These are phyloP conservation scores for Solanum chilense DNA, from an alignment of 257 asterid genomes.

Conservation along the genomic window DNA sequence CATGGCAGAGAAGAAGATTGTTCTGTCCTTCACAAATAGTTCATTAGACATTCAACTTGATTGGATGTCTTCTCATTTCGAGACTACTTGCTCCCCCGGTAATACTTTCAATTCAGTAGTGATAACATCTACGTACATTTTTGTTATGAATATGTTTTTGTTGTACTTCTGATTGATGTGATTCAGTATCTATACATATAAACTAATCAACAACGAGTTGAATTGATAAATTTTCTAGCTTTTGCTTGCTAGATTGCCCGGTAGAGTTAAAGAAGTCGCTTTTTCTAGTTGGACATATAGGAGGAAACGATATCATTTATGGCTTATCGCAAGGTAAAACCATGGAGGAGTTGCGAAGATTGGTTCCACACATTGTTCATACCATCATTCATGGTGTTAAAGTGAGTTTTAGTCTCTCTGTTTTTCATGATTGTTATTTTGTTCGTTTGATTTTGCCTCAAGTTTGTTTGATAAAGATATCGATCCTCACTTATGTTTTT, in stretches of 20 bases:
- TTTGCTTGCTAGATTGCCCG: slow-evolving; percentile 1
- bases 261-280: neutral
- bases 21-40: neutral
- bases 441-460: neutral
- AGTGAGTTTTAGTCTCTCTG: neutral
- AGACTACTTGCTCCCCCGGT: neutral
- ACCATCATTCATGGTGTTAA: slow-evolving; percentile 2
- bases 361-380: slow-evolving; percentile 2
- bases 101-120: neutral
- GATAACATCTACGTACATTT: neutral
- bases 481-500: neutral
- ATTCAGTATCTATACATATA: no score
- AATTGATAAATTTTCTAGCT: neutral
- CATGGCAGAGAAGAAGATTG: neutral
- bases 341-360: neutral
- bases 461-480: neutral
- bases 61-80: neutral
- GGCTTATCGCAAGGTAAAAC: slow-evolving; percentile 13
- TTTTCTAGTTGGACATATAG: slow-evolving; percentile 12
- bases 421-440: neutral
- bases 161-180: neutral
- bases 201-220: neutral
- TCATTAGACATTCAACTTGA: neutral
- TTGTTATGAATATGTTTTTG: neutral
- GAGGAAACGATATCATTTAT: slow-evolving; percentile 1